phyloP scores from a whole-genome alignment of 2,329 filamentous ascomycete genomes.

The Penicillium frequentans region DNA sequence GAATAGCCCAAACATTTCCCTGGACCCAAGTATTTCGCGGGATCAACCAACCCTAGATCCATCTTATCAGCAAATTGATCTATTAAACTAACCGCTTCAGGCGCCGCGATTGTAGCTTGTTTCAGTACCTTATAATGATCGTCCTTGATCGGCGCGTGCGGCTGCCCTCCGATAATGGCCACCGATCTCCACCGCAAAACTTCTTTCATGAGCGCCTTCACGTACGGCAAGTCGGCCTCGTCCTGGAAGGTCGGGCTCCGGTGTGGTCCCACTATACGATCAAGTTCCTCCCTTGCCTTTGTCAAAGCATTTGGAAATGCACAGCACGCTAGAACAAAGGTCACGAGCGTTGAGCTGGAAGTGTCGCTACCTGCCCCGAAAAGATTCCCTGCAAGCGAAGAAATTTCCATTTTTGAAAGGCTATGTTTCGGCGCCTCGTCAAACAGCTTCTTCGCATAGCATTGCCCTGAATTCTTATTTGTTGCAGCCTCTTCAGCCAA shows the following conservation, averaged over 20 bases:
- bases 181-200: constrained; percentile 29
- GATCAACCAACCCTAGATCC: constrained; percentile 17
- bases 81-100: neutral
- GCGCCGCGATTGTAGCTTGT: neutral
- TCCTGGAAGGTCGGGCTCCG: constrained; percentile 35
- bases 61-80: constrained; percentile 8
- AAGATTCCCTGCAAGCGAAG: constrained; percentile 48
- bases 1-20: constrained; percentile 28
- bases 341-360: constrained; percentile 30
- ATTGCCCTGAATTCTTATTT: constrained; percentile 37
- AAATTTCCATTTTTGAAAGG: constrained; percentile 48
- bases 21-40: constrained; percentile 20
- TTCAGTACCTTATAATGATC: constrained; percentile 22
- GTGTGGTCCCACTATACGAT: constrained; percentile 33
- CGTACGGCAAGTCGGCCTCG: constrained; percentile 28
- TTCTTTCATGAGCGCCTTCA: constrained; percentile 33
- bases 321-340: constrained; percentile 30
- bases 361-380: constrained; percentile 32
- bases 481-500: constrained; percentile 52
- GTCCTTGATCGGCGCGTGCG: constrained; percentile 25
- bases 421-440: constrained; percentile 49
- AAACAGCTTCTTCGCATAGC: constrained; percentile 52
- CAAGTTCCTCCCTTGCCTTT: constrained; percentile 34
- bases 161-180: constrained; percentile 25
- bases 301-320: constrained; percentile 25